Percentiles rank a stretch among this genome's conserved stretches.
Conservation (phyloP, 805 yeast species). For the Pichia gijzeniarum region DNA sequence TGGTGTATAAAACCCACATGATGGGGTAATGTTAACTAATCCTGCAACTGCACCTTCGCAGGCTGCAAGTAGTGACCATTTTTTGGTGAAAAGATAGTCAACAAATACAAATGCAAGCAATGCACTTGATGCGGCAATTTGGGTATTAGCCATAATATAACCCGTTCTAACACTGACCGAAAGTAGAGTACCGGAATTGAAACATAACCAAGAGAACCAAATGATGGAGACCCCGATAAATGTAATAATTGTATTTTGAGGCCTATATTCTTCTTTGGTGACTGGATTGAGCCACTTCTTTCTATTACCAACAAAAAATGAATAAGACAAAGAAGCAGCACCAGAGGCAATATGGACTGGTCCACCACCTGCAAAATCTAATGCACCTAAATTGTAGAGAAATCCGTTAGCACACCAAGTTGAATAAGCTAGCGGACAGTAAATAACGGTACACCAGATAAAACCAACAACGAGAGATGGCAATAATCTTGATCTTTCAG, state of each 20-base stretch:
- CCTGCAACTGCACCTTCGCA: conserved; percentile 43
- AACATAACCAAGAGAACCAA: conserved; percentile 46
- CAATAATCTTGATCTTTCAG: conserved; percentile 37
- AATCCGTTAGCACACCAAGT: conserved; percentile 44
- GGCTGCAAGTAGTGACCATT: conserved; percentile 37
- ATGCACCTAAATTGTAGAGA: conserved; percentile 36
- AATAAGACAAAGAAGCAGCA: conserved; percentile 37
- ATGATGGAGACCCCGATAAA: conserved; percentile 40
- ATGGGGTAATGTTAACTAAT: conserved; percentile 41
- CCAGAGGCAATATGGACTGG: conserved; percentile 44
- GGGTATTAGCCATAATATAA: conserved; percentile 42
- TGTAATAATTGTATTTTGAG: conserved; percentile 33
- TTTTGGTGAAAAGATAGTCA: conserved; percentile 37
- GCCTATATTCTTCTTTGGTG: conserved; percentile 27
- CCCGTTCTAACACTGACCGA: conserved; percentile 38
- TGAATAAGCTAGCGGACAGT: conserved; percentile 40
- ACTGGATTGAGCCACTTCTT: conserved; percentile 28
- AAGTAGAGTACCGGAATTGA: conserved; percentile 40
- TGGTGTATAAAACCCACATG: conserved; percentile 41
- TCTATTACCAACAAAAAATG: conserved; percentile 38
- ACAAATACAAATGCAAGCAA: conserved; percentile 37
- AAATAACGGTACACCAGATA: conserved; percentile 38
- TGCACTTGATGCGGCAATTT: conserved; percentile 45
- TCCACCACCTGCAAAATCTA: conserved; percentile 47
- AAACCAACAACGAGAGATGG: conserved; percentile 37